phyloP scores from a whole-genome alignment of 805 yeast species.

The Starmerella sirachaensis region DNA sequence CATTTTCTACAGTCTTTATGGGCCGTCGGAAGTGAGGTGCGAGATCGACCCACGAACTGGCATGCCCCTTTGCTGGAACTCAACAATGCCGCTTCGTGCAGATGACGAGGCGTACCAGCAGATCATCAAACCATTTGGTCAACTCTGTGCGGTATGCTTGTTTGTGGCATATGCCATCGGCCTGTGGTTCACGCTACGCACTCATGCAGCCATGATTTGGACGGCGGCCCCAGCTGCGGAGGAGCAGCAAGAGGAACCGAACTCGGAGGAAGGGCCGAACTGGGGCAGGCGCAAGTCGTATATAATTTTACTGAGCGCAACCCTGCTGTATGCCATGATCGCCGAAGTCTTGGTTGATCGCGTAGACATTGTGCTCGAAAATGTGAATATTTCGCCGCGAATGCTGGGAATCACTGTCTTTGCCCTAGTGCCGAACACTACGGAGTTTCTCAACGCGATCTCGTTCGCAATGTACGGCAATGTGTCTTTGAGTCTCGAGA shows the following conservation, averaged over 20 bases:
- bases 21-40: conserved; percentile 70
- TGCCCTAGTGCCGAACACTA: conserved; percentile 92
- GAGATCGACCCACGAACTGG: conserved; percentile 1
- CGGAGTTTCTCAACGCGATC: conserved; percentile 92
- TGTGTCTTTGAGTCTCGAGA: conserved; percentile 93
- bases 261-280: conserved; percentile 54
- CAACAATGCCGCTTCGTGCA: conserved; percentile 56
- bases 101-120: conserved; percentile 53
- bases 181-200: conserved; percentile 79
- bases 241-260: conserved; percentile 56
- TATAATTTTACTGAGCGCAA: conserved; percentile 68
- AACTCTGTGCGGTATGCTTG: conserved; percentile 66
- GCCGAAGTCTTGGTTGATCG: conserved; percentile 91
- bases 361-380: conserved; percentile 72
- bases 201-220: conserved; percentile 97
- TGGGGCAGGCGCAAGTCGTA: conserved; percentile 86
- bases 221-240: conserved; percentile 46
- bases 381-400: conserved; percentile 78
- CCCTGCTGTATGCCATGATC: conserved; percentile 76
- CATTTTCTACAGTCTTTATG: conserved; percentile 76
- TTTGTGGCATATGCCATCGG: conserved; percentile 82
- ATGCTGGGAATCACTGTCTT: conserved; percentile 86
- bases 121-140: conserved; percentile 71
- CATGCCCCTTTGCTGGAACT: conserved; percentile 38
- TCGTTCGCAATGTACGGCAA: conserved; percentile 94